Evolutionary conservation across 495 filamentous ascomycete species (phyloP), one percentile per base, ranked within the genome.

Genomic region (Antarctomyces pellizariae): DNA sequence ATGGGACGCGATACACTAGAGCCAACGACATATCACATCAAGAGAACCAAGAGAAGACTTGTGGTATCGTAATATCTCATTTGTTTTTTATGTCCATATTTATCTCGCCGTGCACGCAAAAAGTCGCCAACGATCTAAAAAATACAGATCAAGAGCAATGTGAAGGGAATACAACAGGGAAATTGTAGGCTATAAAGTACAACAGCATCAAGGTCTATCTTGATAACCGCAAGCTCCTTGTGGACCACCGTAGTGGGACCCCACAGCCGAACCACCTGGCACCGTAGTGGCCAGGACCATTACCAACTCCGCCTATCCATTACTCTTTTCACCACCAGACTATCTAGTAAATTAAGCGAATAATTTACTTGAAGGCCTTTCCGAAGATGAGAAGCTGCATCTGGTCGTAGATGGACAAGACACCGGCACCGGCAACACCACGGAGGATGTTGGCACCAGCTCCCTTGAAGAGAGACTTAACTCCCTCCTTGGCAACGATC

Each of bases 351-450:
- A 38, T 32, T 43, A 13, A 15, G 37, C 25, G 31, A 40, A 42
- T 25, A 29, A 35, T 64, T 75, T 78, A 78, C 68, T 91, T 93
- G 86, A 82, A 97, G 63, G 78, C 74, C 78, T 97, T 92, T 52
- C 86, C 86, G 77, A 97, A 93, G 57, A 97, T 63, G 52, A 97
- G 56, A 48, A 97, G 66, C 73, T 97, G 86, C 53, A 72, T 77
- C 66, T 95, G 86, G 56, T 97, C 86, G 59, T 97, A 97, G 77
- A 97, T 91, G 49, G 86, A 97, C 49, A 97, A 69, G 55, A 97
- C 86, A 95, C 86, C 86, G 61, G 86, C 86, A 80, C 86, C 86
- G 50, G 86, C 86, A 47, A 97, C 86, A 92, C 86, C 86, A 91
- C 86, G 86, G 64, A 97, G 89, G 56, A 97, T 97, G 73, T 97